phyloP scores from a whole-genome alignment of 805 yeast genomes.

The Sugiyamaella mastotermitis region DNA sequence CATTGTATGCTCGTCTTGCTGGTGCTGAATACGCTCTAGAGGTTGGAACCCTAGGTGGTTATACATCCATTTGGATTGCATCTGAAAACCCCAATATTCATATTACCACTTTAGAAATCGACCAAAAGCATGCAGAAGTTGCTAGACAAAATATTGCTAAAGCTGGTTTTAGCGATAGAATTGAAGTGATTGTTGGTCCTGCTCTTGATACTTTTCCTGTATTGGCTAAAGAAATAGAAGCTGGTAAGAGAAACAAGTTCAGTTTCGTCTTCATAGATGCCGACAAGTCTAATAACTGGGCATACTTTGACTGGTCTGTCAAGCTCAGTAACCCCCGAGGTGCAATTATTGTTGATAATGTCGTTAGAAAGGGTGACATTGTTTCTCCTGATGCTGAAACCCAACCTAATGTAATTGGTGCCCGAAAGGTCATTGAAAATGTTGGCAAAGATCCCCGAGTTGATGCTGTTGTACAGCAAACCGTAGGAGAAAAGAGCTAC shows the following conservation, averaged over 20 bases:
- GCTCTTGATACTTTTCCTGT: slow-evolving; percentile 13
- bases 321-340: slow-evolving; percentile 9
- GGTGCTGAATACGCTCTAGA: slow-evolving; percentile 13
- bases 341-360: slow-evolving; percentile 13
- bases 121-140: slow-evolving; percentile 13
- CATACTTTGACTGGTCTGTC: slow-evolving; percentile 14
- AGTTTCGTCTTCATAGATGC: slow-evolving; percentile 16
- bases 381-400: slow-evolving; percentile 1
- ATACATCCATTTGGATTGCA: slow-evolving; percentile 13
- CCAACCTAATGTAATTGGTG: slow-evolving; percentile 5
- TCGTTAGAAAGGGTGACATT: slow-evolving; percentile 10
- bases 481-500: slow-evolving; percentile 11
- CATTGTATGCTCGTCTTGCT: slow-evolving; percentile 6
- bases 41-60: slow-evolving; percentile 16
- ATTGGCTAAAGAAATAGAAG: slow-evolving; percentile 1
- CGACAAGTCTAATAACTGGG: slow-evolving; percentile 11
- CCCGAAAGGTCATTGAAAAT: slow-evolving; percentile 6
- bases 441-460: slow-evolving; percentile 10
- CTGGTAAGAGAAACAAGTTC: slow-evolving; percentile 5
- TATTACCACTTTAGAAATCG: slow-evolving; percentile 10
- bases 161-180: slow-evolving; percentile 14
- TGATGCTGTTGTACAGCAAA: slow-evolving; percentile 12
- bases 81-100: slow-evolving; percentile 11
- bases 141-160: slow-evolving; percentile 12
- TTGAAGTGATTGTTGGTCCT: slow-evolving; percentile 16